Evolutionary conservation across 148 eudicot genomes (phyloP).

Genomic region (Rhododendron henanense): DNA sequence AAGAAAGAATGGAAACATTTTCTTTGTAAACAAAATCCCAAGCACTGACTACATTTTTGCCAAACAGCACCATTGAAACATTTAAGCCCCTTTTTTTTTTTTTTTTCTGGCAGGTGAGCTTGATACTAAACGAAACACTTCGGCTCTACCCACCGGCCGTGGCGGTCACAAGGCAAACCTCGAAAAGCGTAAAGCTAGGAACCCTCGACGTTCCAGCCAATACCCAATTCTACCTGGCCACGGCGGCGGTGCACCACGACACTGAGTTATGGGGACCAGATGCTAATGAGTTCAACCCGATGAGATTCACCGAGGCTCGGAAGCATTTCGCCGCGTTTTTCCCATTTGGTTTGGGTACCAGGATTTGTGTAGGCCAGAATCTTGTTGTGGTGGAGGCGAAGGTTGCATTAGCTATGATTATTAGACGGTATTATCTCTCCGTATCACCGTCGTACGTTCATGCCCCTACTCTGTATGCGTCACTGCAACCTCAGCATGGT

Average conservation of each 20-base stretch:
- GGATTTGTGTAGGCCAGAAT: conserved; percentile 76
- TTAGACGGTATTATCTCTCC: conserved; percentile 27
- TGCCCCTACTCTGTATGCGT: conserved; percentile 53
- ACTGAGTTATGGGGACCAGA: conserved; percentile 66
- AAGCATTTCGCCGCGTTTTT: conserved; percentile 45
- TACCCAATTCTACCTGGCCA: conserved; percentile 56
- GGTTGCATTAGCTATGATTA: conserved; percentile 49
- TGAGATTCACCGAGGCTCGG: conserved; percentile 45
- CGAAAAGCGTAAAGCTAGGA: conserved; percentile 36
- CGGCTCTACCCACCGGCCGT: conserved; percentile 74
- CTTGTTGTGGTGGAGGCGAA: conserved; percentile 65
- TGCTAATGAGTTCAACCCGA: conserved; percentile 66
- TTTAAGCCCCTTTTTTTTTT: no score
- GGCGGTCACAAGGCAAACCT: conserved; percentile 43
- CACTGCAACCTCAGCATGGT: conserved; percentile 70
- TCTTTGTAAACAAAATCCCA: neutral
- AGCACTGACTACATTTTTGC: neutral
- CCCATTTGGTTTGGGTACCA: conserved; percentile 66
- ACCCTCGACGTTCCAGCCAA: conserved; percentile 42
- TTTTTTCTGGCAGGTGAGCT: conserved; percentile 35
- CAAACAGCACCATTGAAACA: neutral
- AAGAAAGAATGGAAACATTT: neutral
- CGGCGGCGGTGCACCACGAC: conserved; percentile 68
- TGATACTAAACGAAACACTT: conserved; percentile 66
- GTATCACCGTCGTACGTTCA: conserved; percentile 68